Base-by-base conservation (phyloP, 2,329 filamentous ascomycete genomes). In the Talaromyces marneffei region DNA sequence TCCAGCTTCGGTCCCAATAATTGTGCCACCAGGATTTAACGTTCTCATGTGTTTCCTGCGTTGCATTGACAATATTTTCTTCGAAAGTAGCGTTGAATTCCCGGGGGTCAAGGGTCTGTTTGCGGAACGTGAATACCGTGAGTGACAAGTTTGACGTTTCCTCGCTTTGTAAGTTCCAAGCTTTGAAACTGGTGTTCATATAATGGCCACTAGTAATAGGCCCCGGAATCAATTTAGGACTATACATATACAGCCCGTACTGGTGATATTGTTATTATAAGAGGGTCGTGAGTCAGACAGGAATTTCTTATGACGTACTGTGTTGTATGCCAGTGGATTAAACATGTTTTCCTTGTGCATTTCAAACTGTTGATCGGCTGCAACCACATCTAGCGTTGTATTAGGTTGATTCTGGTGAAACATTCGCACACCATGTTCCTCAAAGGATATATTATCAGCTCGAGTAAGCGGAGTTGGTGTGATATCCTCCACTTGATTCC, bases 301-400 rank as follows among this genome's bases (percentile, higher is more conserved):
- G 4, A 20, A n/a, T n/a, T n/a, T n/a, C n/a, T n/a, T 18, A 57
- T 2, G 18, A 31, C 37, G 12, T 27, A 57, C 53, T 20, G 53
- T 57, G 27, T 57, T 57, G 25, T 57, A 40, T 23, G 16, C 23
- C 33, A 57, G 37, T 7, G 53, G 53, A 35, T 57, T 57, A n/a
- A 37, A 56, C 14, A 56, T 18, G 12, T 9, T 37, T n/a, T 37
- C 33, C 1, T 37, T 37, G 16, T 16, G 16, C 33, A 14, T 8
- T 12, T 37, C 18, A 16, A 56, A 27, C 12, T 31, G 20, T 27
- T 56, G 52, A n/a, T 56, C 27, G 33, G 33, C 33, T 12, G 33
- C 33, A 37, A 37, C 33, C 8, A 37, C 33, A n/a, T 37, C 33
- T 37, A 20, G 39, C 9, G 20, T 40, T 16, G 29, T 27, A 3